A percentile compares a stretch with the other conserved stretches of the same genome.
These are phyloP conservation scores for Suillus discolor DNA, from an alignment of 768 basidiomycete species.

Conservation along the genomic window DNA sequence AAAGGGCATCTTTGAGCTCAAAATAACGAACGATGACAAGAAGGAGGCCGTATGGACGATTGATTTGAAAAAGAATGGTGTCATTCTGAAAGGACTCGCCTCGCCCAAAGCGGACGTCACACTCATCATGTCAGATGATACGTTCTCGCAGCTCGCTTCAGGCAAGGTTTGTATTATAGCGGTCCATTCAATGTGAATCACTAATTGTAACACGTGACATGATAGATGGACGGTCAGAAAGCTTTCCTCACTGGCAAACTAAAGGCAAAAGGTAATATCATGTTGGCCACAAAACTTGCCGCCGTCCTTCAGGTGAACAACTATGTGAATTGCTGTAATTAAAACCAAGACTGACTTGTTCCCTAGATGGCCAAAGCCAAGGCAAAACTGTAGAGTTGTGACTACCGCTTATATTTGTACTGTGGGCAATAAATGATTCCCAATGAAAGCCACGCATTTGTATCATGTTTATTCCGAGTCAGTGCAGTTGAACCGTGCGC, in stretches of 20 bases:
- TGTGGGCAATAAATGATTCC: not conserved
- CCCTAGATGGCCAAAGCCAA: constrained; percentile 37
- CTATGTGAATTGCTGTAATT: constrained; percentile 1
- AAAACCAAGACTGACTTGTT: not conserved
- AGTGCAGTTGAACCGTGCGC: no score
- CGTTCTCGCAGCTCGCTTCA: constrained; percentile 66
- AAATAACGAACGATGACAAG: constrained; percentile 72
- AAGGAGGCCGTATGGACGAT: constrained; percentile 86
- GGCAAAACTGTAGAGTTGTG: constrained; percentile 42
- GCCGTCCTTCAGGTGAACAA: constrained; percentile 71
- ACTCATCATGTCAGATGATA: constrained; percentile 76
- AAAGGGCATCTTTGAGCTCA: constrained; percentile 87
- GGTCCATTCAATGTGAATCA: not conserved
- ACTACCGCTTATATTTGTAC: constrained; percentile 12
- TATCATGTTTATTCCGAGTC: no score
- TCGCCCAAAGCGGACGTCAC: constrained; percentile 80
- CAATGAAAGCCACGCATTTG: no score
- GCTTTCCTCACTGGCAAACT: constrained; percentile 96
- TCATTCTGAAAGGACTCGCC: constrained; percentile 67
- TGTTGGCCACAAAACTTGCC: constrained; percentile 92
- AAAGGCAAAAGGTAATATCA: constrained; percentile 90
- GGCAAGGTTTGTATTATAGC: constrained; percentile 59
- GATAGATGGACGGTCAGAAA: constrained; percentile 85
- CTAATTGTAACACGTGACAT: not conserved
- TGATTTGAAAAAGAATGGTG: constrained; percentile 85